Base-by-base conservation (phyloP, 1,284 basidiomycete species). In the Inonotus obliquus region DNA sequence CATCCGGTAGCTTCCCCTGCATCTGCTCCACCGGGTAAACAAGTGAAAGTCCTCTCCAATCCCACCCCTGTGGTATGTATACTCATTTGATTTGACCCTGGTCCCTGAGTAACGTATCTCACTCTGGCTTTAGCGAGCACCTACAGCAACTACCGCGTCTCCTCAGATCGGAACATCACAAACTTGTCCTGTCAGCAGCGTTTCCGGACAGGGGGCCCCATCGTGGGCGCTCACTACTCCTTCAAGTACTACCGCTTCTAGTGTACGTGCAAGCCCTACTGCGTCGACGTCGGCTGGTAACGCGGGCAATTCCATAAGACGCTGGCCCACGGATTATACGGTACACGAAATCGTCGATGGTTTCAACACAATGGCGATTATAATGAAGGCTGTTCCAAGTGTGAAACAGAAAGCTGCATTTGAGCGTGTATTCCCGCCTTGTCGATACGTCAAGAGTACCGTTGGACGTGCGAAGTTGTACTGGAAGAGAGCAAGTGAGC, bases 261-360 rank as follows among this genome's bases (percentile, higher is more conserved):
- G n/a, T 52, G 5, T 45, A 19, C 54, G 54, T 48, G 7, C 47
- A 13, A 14, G 19, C 45, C 39, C 21, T 27, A 23, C 21, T 27
- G 32, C 37, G 27, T 41, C 35, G 19, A 21, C 48, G 53, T 54
- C 58, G 23, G 21, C 53, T 29, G 41, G 9, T 39, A 11, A 35
- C 27, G 19, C 19, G n/a, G 21, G 23, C 27, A 39, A 25, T 23
- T 21, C 4, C 23, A 49, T 29, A 19, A 53, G 54, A 32, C 51
- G 60, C 23, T 64, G 63, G 63, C 63, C 63, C 13, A 64, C 63
- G 25, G 63, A 64, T 35, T 64, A 63, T 27, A 44, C 60, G 7
- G 60, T 64, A 25, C 51, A 59, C 35, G 63, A 64, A 37, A 61
- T 64, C 56, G 58, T 51, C 23, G 25, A 27, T 19, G 63, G 63